phyloP scores from a whole-genome alignment of 2,329 filamentous ascomycete genomes.

The Cladosporium sp. region DNA sequence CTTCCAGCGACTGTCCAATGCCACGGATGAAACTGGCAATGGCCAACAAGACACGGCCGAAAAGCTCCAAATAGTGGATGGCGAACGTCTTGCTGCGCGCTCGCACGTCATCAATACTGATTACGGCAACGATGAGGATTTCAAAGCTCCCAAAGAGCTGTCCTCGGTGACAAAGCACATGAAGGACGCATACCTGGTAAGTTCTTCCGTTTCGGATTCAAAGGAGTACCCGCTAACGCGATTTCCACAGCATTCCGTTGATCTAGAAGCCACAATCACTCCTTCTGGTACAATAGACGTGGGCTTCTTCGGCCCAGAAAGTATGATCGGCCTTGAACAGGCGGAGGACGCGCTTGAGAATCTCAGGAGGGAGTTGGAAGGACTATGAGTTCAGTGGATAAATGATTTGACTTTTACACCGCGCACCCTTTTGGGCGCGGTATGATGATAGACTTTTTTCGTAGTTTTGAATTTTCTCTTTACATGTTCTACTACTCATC shows the following conservation, averaged over 20 bases:
- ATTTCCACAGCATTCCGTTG: conserved; percentile 45
- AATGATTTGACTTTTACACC: too few relatives aligned
- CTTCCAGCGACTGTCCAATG: conserved; percentile 60
- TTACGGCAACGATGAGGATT: neutral
- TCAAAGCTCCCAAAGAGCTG: neutral
- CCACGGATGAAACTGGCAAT: conserved; percentile 25
- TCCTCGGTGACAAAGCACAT: neutral
- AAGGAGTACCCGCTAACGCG: conserved; percentile 11
- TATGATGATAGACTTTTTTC: too few relatives aligned
- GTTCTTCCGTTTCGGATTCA: neutral
- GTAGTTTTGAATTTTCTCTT: too few relatives aligned
- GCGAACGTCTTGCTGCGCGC: conserved; percentile 14
- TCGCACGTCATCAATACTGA: neutral
- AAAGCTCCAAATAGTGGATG: conserved; percentile 22
- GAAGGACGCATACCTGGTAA: conserved; percentile 15
- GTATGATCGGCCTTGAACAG: conserved; percentile 38
- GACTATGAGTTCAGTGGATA: neutral
- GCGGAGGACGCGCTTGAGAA: conserved; percentile 35
- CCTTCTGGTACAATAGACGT: conserved; percentile 45
- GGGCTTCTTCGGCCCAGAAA: conserved; percentile 48
- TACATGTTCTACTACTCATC: too few relatives aligned
- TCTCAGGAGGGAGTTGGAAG: conserved; percentile 24
- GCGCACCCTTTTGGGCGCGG: too few relatives aligned
- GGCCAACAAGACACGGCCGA: neutral
- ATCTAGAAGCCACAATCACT: conserved; percentile 52